Evolutionary conservation across 2,329 filamentous ascomycete genomes (phyloP).

Genomic region (Penicillium polonicum): DNA sequence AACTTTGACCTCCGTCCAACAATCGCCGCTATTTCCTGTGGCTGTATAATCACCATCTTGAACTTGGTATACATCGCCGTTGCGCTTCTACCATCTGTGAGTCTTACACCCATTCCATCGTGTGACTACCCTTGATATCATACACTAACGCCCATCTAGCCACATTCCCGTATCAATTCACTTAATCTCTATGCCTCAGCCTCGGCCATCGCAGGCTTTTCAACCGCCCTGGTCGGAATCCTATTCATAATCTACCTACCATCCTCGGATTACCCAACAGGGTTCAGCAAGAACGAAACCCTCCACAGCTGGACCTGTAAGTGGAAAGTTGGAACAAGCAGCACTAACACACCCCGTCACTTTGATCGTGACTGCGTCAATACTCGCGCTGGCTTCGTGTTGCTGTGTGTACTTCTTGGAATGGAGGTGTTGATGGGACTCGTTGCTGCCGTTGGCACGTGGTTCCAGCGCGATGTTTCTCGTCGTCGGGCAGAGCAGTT

Average conservation of each 20-base stretch:
- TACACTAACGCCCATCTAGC: constrained; percentile 24
- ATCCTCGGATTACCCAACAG: constrained; percentile 28
- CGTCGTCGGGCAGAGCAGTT: constrained; percentile 27
- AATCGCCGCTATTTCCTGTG: constrained; percentile 37
- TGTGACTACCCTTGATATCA: background rate
- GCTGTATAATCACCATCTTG: constrained; percentile 36
- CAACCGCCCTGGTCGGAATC: constrained; percentile 35
- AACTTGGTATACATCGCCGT: constrained; percentile 34
- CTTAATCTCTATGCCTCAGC: constrained; percentile 36
- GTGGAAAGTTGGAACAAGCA: constrained; percentile 30
- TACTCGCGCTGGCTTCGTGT: constrained; percentile 36
- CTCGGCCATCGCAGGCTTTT: constrained; percentile 37
- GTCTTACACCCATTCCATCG: constrained; percentile 10
- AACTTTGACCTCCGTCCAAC: constrained; percentile 44
- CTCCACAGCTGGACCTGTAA: constrained; percentile 46
- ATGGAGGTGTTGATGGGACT: constrained; percentile 37
- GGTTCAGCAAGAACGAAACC: constrained; percentile 37
- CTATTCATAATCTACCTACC: constrained; percentile 36
- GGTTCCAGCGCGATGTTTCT: constrained; percentile 33
- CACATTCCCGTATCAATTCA: constrained; percentile 35
- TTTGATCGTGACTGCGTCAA: constrained; percentile 42
- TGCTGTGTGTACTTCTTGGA: constrained; percentile 38
- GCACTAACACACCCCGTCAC: constrained; percentile 28
- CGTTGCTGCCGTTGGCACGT: constrained; percentile 30
- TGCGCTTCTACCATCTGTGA: constrained; percentile 39